Base-by-base conservation (phyloP, 306 rosid species). In the Gastrolobium villosum region DNA sequence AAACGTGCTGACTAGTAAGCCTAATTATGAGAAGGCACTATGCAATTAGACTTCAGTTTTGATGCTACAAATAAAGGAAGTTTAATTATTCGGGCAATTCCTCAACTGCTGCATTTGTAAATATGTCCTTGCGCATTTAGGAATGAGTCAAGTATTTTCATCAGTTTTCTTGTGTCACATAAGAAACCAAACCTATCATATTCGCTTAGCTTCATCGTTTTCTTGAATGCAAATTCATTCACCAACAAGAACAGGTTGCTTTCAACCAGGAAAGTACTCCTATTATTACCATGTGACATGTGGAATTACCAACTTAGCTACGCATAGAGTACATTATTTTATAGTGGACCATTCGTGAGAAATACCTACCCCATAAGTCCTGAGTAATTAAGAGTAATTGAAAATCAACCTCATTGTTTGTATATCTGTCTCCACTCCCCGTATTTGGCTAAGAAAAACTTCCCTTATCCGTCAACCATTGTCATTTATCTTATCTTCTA, bases 151-250 rank as follows among this genome's bases (percentile, higher is more conserved):
- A 52, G 67, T 5, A 49, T 44, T 55, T 9, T 9, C 31, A 20
- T 64, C 75, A 73, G 13, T 7, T 80, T 72, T 73, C 9, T 0
- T 34, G 74, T 54, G 53, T 26, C 39, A 57, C 14, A 7, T 6
- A 50, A 70, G 72, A 35, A 70, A 79, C 44, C 67, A 40, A 53
- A 43, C 48, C 39, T 3, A 50, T 62, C 78, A 63, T 34, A 43
- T 73, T 80, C 44, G 14, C 75, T 44, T 65, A 20, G 14, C 56
- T 53, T 78, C 70, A 46, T 48, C 56, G 10, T 44, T 59, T 80
- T 55, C 72, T 49, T 75, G 40, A 37, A 75, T 7, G 43, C 10
- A 48, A 57, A 43, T 77, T 15, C 26, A 34, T 78, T 68, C 68
- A 36, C 30, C 5, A 66, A 32, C 62, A 79, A 70, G 46, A 28